Base-by-base conservation (phyloP, 1,284 basidiomycete species). In the Leccinum subrobustum region DNA sequence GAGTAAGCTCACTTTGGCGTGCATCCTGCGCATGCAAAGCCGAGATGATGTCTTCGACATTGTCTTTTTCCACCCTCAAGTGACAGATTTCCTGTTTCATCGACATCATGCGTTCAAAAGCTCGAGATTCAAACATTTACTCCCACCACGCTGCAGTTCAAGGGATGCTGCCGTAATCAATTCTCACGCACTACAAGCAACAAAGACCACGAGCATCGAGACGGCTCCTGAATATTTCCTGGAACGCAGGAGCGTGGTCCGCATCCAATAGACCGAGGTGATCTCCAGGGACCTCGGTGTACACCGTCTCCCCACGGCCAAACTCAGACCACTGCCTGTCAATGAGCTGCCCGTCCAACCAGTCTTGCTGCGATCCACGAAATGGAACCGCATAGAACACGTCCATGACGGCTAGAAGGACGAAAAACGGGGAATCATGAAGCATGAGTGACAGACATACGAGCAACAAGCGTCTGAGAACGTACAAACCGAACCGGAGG, bases 331-430 rank as follows among this genome's bases (percentile, higher is more conserved):
- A 51, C 25, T 8, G 23, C 50, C 23, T 23, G 23, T 23, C 23
- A 23, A 23, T 50, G 6, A 50, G 25, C 48, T 16, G 25, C 20
- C 23, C 14, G 48, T 50, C 20, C 29, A 72, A 14, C 68, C 70
- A 67, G 25, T 69, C 63, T 2, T 61, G 54, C 47, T 69, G 72
- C 25, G 53, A 59, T 6, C 68, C 68, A 4, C 54, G 52, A 2
- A 70, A 62, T 8, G 68, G 68, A 23, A 55, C 66, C 16, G 69
- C 70, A 16, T 69, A 71, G 56, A 72, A 69, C 6, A 69, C 63
- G 9, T 69, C 67, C 1, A 67, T 11, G 6, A 12, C 50, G 1
- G 64, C 68, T 70, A 27, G 48, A 16, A 11, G 23, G 6, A 50
- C 3, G 14, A 37, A 16, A 16, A 29, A 20, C 20, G 20, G 16